Conservation (phyloP, 768 basidiomycete genomes). For the Boletus tylopilopsis region DNA sequence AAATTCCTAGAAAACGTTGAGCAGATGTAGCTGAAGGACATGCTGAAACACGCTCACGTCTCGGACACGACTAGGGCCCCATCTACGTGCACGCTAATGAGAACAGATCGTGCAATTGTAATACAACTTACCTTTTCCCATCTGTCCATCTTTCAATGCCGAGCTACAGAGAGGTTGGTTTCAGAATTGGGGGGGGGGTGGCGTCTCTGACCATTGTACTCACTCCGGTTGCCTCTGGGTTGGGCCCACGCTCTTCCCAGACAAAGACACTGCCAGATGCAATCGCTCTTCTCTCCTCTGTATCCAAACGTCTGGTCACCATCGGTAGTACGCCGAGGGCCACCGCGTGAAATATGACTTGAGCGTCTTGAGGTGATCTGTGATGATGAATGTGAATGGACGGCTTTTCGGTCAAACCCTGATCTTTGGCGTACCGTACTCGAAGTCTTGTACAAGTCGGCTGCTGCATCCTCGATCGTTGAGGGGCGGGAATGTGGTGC, state of each 20-base stretch:
- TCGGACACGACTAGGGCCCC: conserved; percentile 77
- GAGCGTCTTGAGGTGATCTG: conserved; percentile 62
- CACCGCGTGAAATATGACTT: conserved; percentile 73
- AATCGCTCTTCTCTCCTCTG: conserved; percentile 69
- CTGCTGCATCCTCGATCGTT: conserved; percentile 46
- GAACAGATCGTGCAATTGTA: background rate
- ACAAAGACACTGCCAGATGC: conserved; percentile 73
- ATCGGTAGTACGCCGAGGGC: conserved; percentile 54
- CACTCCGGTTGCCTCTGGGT: conserved; percentile 64
- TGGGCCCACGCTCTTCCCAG: conserved; percentile 78
- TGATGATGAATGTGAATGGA: background rate
- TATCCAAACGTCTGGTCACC: conserved; percentile 68
- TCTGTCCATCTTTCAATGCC: conserved; percentile 84
- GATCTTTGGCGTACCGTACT: conserved; percentile 34
- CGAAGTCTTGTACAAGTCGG: conserved; percentile 67
- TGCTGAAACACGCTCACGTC: conserved; percentile 47
- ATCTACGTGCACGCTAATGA: conserved; percentile 34
- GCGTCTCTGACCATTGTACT: conserved; percentile 20
- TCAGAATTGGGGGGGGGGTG: conserved; percentile 2
- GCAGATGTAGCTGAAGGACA: background rate
- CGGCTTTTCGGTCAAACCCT: background rate
- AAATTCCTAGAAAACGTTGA: conserved; percentile 53
- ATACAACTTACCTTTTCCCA: conserved; percentile 42
- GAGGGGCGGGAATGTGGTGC: conserved; percentile 8
- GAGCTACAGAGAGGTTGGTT: conserved; percentile 38